These are phyloP conservation scores for Prunus yedoensis DNA, from an alignment of 331 rosid genomes.

Conservation along the genomic window DNA sequence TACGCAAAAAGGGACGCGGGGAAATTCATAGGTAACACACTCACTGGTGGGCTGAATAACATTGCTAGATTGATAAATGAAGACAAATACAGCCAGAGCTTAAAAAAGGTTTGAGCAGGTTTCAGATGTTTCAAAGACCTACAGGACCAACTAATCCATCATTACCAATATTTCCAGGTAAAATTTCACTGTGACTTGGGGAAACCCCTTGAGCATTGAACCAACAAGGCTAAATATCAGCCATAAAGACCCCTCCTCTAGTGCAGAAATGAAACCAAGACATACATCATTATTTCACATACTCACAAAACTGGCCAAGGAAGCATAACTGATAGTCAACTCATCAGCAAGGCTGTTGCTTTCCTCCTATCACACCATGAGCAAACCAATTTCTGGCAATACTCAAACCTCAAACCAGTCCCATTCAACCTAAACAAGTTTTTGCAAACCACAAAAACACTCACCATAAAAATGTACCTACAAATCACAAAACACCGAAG, in stretches of 20 bases:
- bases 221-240: background rate
- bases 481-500: too few species aligned
- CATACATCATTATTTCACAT: background rate
- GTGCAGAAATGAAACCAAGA: background rate
- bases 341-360: background rate
- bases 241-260: background rate
- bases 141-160: background rate
- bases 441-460: too few species aligned
- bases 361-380: background rate
- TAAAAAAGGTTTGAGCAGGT: background rate
- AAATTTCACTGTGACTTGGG: background rate
- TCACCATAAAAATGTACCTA: too few species aligned
- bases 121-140: too few species aligned
- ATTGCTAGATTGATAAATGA: background rate
- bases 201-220: background rate
- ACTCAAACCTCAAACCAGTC: background rate
- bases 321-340: background rate
- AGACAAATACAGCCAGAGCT: background rate
- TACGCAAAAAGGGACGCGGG: background rate
- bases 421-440: background rate
- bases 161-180: background rate
- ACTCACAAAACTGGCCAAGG: background rate
- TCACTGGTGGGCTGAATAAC: background rate
- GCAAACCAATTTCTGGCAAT: background rate
- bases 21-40: background rate